phyloP scores from a whole-genome alignment of 2,329 filamentous ascomycete species.

The Scopulariopsis brevicaulis region DNA sequence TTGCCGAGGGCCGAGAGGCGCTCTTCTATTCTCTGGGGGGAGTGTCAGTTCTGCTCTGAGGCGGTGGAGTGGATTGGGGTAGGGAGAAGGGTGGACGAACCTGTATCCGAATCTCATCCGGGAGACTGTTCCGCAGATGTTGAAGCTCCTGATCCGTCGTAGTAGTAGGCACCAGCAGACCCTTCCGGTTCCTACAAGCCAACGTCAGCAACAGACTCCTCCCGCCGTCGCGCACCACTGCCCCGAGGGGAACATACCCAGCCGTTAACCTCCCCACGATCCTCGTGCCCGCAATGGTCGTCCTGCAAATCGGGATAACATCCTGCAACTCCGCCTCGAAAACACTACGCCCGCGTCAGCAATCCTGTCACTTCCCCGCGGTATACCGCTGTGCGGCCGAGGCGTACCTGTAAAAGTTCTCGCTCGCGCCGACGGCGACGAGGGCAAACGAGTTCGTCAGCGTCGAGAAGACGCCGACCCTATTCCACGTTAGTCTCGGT shows the following conservation, averaged over 20 bases:
- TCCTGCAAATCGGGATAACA: slow-evolving; percentile 92
- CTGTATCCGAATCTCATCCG: slow-evolving; percentile 85
- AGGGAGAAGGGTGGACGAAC: not conserved
- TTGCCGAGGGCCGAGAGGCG: slow-evolving; percentile 90
- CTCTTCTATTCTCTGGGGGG: slow-evolving; percentile 70
- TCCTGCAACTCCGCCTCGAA: slow-evolving; percentile 98
- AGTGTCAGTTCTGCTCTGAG: not conserved
- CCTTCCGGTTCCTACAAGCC: slow-evolving; percentile 72
- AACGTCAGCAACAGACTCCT: not conserved
- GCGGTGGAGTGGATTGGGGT: not conserved
- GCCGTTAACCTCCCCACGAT: slow-evolving; percentile 94
- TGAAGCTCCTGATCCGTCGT: slow-evolving; percentile 98
- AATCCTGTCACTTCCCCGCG: not conserved
- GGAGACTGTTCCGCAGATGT: slow-evolving; percentile 89
- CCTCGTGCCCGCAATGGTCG: slow-evolving; percentile 89
- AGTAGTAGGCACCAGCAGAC: slow-evolving; percentile 87
- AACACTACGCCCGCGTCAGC: slow-evolving; percentile 41
- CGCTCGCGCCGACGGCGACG: slow-evolving; percentile 85
- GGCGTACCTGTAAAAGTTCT: slow-evolving; percentile 92
- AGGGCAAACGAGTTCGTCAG: slow-evolving; percentile 96
- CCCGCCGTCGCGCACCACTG: not conserved
- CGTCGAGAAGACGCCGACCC: slow-evolving; percentile 91
- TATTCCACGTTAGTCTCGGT: slow-evolving; percentile 21
- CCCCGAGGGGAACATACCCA: slow-evolving; percentile 44
- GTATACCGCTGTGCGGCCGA: not conserved